Base-by-base conservation (phyloP, 441 rosid species). In the Capsella rubella region DNA sequence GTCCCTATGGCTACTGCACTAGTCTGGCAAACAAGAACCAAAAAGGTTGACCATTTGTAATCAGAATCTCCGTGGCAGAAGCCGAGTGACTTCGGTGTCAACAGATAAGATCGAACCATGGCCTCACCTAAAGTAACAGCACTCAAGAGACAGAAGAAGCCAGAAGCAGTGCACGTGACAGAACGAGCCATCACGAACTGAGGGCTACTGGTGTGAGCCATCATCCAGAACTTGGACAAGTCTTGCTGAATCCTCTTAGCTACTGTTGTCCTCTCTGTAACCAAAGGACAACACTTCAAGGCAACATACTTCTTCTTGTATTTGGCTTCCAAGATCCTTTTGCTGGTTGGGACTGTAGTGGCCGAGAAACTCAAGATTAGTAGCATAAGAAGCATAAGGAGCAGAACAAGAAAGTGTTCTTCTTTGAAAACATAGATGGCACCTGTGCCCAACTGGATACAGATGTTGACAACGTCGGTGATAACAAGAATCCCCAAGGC, bases 131-230 rank as follows among this genome's bases (percentile, higher is more conserved):
- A 18, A 14, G 73, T 78, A 69, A 72, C n/a, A n/a, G 82, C 81
- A 51, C 85, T 65, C 40, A 83, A 69, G 4, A 83, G 78, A 74
- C 87, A 85, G 40, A 86, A 57, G 8, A 82, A 86, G 1, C 97
- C 94, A 6, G 99, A 81, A 56, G 99, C 94, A 62, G 84, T 71
- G 54, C 87, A 82, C 9, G 90, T 86, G 21, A 83, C 97, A 0
- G 90, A 94, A 56, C 95, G 87, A 15, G 85, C 95, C 64, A 90
- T 76, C 32, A 94, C 97, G 53, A 90, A 92, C 71, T 94, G 99
- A 11, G 97, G 99, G 71, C 87, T 86, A 71, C 89, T 64, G 43
- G 95, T 92, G 74, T 91, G 86, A 70, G 99, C 95, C 97, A 92
- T 92, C 89, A 94, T 85, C 94, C 97, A 90, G 67, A 73, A 88